Evolutionary conservation across 163 green algal species (phyloP).

Genomic region (Picocystis sp.): DNA sequence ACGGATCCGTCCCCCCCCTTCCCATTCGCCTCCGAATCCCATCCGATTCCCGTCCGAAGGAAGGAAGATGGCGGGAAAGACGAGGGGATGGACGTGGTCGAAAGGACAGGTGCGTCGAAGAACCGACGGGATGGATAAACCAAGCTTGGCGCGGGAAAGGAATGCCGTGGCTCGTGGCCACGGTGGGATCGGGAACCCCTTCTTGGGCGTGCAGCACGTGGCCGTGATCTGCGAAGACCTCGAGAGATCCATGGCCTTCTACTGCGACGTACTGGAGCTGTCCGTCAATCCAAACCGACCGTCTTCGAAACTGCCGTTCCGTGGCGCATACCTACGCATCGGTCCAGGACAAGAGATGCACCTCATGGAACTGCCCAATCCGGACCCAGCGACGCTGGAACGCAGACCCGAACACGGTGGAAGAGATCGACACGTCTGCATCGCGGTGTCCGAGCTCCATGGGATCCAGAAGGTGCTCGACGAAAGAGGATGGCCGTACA

Average conservation of each 20-base stretch:
- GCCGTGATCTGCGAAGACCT: conserved; percentile 67
- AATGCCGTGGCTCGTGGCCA: too few relatives aligned
- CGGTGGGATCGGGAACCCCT: conserved; percentile 2
- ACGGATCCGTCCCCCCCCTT: too few relatives aligned
- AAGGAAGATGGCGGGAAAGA: too few relatives aligned
- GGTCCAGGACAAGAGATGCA: conserved; percentile 89
- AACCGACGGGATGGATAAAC: too few relatives aligned
- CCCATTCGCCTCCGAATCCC: too few relatives aligned
- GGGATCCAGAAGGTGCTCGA: conserved; percentile 56
- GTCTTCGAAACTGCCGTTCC: conserved; percentile 79
- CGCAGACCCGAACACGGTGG: conserved; percentile 67
- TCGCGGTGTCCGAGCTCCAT: conserved; percentile 51
- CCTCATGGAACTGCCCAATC: conserved; percentile 80
- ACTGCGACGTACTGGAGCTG: conserved; percentile 55
- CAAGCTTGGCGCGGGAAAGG: too few relatives aligned
- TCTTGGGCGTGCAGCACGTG: conserved; percentile 80
- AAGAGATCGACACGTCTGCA: conserved; percentile 76
- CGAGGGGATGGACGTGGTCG: too few relatives aligned
- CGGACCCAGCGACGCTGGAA: conserved; percentile 19
- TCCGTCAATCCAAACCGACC: conserved; percentile 62
- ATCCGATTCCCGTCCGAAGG: too few relatives aligned
- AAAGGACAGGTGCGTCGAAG: too few relatives aligned
- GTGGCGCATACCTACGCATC: conserved; percentile 87
- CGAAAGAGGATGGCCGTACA: conserved; percentile 36
- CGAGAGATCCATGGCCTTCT: conserved; percentile 70